phyloP scores from a whole-genome alignment of 1,284 basidiomycete genomes.

The Waitea zeae region DNA sequence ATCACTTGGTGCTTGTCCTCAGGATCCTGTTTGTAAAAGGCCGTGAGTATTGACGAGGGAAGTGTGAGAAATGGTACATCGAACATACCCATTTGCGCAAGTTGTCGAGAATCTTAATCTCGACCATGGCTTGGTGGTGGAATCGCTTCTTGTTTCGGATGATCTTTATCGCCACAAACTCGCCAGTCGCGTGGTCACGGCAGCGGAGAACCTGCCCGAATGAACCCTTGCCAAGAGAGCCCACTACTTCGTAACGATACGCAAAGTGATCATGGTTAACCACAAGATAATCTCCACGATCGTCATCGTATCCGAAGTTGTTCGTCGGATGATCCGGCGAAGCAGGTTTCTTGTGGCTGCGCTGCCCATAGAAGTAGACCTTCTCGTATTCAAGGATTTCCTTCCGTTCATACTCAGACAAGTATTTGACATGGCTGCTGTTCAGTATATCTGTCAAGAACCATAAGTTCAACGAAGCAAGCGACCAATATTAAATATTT shows the following conservation, averaged over 20 bases:
- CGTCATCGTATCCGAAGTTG: constrained; percentile 96
- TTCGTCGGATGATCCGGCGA: constrained; percentile 59
- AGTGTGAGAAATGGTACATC: background rate
- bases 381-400: constrained; percentile 82
- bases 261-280: constrained; percentile 86
- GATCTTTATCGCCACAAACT: constrained; percentile 96
- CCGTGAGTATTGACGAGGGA: background rate
- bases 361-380: constrained; percentile 74
- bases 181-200: constrained; percentile 91
- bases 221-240: constrained; percentile 91
- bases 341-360: constrained; percentile 69
- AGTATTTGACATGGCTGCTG: constrained; percentile 37
- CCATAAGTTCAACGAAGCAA: constrained; percentile 8
- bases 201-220: constrained; percentile 97
- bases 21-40: constrained; percentile 44
- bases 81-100: constrained; percentile 82
- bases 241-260: constrained; percentile 90
- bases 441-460: constrained; percentile 36
- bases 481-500: too few species aligned
- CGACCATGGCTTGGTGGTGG: constrained; percentile 95
- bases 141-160: constrained; percentile 99
- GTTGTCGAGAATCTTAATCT: constrained; percentile 97
- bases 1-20: constrained; percentile 96
- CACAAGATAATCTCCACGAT: constrained; percentile 92
- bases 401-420: constrained; percentile 79